Percentiles rank a stretch among this genome's conserved stretches.
These are phyloP conservation scores for Coemansia sp. DNA, from an alignment of 192 early-diverging fungal species.

Conservation along the genomic window DNA sequence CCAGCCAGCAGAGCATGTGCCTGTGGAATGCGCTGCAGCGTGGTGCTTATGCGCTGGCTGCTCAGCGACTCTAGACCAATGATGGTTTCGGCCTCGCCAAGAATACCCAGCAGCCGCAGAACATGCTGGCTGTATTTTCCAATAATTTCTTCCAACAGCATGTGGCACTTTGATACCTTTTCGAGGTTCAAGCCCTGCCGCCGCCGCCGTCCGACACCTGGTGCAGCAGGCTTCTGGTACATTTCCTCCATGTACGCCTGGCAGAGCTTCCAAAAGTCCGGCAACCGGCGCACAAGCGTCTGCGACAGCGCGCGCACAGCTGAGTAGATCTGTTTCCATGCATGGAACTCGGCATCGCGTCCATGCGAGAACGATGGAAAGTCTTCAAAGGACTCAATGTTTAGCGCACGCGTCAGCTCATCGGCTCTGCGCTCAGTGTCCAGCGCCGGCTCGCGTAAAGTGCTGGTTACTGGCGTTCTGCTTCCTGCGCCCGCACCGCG, in stretches of 20 bases:
- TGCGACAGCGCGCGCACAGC: slow-evolving; percentile 78
- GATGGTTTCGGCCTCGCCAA: slow-evolving; percentile 33
- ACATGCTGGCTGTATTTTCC: slow-evolving; percentile 51
- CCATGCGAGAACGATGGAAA: slow-evolving; percentile 44
- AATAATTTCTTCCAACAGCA: slow-evolving; percentile 49
- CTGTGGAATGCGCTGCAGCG: slow-evolving; percentile 49
- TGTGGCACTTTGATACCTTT: slow-evolving; percentile 50
- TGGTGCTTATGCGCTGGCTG: slow-evolving; percentile 16
- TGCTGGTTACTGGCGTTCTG: slow-evolving; percentile 7
- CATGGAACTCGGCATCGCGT: slow-evolving; percentile 53
- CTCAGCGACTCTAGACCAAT: slow-evolving; percentile 27
- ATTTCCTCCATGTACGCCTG: slow-evolving; percentile 85
- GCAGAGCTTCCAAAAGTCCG: slow-evolving; percentile 92
- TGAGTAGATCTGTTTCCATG: slow-evolving; percentile 69
- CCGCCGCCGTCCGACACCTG: slow-evolving; percentile 38
- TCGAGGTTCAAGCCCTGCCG: slow-evolving; percentile 52
- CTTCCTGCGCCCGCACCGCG: not conserved
- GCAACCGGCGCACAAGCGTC: slow-evolving; percentile 69
- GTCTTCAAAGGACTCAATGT: slow-evolving; percentile 44
- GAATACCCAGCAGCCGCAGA: slow-evolving; percentile 43
- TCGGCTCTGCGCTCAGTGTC: slow-evolving; percentile 38
- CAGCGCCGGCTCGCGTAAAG: slow-evolving; percentile 7
- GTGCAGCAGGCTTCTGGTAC: slow-evolving; percentile 54
- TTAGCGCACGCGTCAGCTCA: slow-evolving; percentile 43
- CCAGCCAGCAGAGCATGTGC: slow-evolving; percentile 65